A percentile compares a stretch with the other conserved stretches of the same genome.
Evolutionary conservation across 176 grass and related monocot species (phyloP).

Genomic region (Pontederia paniculata): DNA sequence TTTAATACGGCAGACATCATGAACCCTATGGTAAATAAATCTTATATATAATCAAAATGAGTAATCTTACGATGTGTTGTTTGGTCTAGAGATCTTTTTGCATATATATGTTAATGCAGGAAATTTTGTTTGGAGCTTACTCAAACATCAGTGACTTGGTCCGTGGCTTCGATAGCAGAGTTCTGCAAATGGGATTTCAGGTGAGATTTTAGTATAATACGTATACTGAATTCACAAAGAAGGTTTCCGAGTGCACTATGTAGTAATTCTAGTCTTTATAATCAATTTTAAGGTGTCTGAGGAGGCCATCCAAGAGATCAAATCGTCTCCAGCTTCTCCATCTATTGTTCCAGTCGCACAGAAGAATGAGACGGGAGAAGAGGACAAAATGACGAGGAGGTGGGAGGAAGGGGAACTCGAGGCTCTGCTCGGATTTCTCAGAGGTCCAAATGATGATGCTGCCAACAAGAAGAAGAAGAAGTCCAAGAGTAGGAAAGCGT

Average conservation of each 20-base stretch:
- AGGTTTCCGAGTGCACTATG: background rate
- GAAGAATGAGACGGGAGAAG: constrained; percentile 1
- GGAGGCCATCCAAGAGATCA: constrained; percentile 27
- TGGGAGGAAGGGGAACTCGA: constrained; percentile 47
- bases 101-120: constrained; percentile 25
- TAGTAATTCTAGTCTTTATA: background rate
- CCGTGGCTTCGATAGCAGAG: constrained; percentile 45
- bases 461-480: constrained; percentile 68
- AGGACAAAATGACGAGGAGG: background rate
- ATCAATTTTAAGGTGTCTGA: constrained; percentile 23
- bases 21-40: constrained; percentile 24
- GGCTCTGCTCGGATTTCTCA: constrained; percentile 31
- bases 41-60: background rate
- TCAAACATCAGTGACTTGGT: constrained; percentile 48
- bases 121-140: constrained; percentile 43
- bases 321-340: constrained; percentile 14
- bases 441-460: constrained; percentile 4
- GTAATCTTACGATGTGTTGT: background rate
- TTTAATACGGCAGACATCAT: constrained; percentile 39
- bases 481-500: constrained; percentile 37
- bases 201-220: constrained; percentile 21
- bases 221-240: background rate
- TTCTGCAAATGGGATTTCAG: constrained; percentile 57
- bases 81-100: background rate
- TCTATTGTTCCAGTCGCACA: constrained; percentile 30